Conservation (phyloP, 495 filamentous ascomycete genomes). For the Penicillium canescens region DNA sequence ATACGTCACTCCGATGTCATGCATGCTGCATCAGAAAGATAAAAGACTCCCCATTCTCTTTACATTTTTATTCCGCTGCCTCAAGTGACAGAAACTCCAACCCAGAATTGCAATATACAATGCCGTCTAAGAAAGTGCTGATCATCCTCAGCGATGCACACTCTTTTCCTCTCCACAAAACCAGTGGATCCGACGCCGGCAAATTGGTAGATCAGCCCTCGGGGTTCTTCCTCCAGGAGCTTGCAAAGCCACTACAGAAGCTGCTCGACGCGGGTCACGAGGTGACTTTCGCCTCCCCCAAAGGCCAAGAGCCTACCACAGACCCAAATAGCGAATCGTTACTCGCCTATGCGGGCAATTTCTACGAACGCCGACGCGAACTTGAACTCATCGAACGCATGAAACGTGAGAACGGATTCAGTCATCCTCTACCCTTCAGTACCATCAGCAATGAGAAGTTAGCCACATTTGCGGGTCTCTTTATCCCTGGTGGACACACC, state of each 20-base stretch:
- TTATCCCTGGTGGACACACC: conserved; percentile 45
- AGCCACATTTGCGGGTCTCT: conserved; percentile 32
- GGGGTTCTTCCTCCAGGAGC: conserved; percentile 47
- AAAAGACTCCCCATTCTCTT: too few relatives aligned
- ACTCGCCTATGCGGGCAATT: conserved; percentile 38
- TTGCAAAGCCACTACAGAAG: conserved; percentile 39
- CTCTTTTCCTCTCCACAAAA: conserved; percentile 36
- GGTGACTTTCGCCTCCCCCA: conserved; percentile 39
- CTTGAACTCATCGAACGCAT: conserved; percentile 37
- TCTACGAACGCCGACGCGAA: conserved; percentile 40
- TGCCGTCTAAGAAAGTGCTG: conserved; percentile 36
- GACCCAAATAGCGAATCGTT: conserved; percentile 40
- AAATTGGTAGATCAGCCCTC: conserved; percentile 34
- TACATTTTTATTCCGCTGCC: too few relatives aligned
- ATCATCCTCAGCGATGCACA: conserved; percentile 41
- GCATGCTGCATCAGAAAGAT: too few relatives aligned
- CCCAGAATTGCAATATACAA: background rate
- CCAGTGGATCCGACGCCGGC: conserved; percentile 21
- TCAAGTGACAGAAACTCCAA: too few relatives aligned
- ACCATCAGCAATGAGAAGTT: conserved; percentile 33
- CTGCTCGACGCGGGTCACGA: conserved; percentile 39
- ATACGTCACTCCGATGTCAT: too few relatives aligned
- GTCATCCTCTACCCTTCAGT: conserved; percentile 23
- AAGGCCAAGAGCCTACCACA: conserved; percentile 31
- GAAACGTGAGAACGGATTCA: conserved; percentile 41